These are phyloP conservation scores for Huntiella omanensis DNA, from an alignment of 2,329 filamentous ascomycete genomes.

Conservation along the genomic window DNA sequence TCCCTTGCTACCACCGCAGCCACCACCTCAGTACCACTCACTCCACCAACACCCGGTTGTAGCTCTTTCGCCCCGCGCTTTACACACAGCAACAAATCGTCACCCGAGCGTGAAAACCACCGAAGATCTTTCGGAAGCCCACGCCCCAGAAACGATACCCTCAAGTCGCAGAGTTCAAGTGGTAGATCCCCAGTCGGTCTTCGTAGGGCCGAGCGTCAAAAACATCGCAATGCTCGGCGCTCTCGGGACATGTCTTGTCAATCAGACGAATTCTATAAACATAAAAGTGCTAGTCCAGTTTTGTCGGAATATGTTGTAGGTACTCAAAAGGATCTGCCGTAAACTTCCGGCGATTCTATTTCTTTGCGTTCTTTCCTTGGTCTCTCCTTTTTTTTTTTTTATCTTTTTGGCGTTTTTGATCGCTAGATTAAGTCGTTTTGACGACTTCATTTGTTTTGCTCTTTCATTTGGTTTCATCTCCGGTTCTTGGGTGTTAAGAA, in stretches of 20 bases:
- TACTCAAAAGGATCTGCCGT: constrained; percentile 30
- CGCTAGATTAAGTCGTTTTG: not conserved
- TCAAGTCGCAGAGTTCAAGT: too few species aligned
- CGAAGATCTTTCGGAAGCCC: too few species aligned
- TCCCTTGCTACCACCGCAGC: not conserved
- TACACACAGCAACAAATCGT: too few species aligned
- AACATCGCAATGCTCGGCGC: too few species aligned
- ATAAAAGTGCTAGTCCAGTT: not conserved
- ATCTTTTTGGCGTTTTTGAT: not conserved
- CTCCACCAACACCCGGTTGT: too few species aligned
- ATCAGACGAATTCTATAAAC: not conserved
- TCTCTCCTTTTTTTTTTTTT: constrained; percentile 6
- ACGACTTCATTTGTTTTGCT: constrained; percentile 7
- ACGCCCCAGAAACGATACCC: too few species aligned
- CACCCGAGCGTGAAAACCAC: too few species aligned
- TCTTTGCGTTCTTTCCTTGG: constrained; percentile 2
- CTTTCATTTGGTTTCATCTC: constrained; percentile 1
- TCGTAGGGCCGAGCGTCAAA: too few species aligned
- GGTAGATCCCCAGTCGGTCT: too few species aligned
- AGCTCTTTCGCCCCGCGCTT: too few species aligned
- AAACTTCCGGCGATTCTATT: constrained; percentile 10
- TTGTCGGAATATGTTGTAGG: constrained; percentile 32
- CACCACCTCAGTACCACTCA: too few species aligned
- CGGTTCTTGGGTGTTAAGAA: too few species aligned
- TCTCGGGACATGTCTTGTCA: not conserved